These are phyloP conservation scores for Kwoniella botswanensis DNA, from an alignment of 768 basidiomycete species.

Conservation along the genomic window DNA sequence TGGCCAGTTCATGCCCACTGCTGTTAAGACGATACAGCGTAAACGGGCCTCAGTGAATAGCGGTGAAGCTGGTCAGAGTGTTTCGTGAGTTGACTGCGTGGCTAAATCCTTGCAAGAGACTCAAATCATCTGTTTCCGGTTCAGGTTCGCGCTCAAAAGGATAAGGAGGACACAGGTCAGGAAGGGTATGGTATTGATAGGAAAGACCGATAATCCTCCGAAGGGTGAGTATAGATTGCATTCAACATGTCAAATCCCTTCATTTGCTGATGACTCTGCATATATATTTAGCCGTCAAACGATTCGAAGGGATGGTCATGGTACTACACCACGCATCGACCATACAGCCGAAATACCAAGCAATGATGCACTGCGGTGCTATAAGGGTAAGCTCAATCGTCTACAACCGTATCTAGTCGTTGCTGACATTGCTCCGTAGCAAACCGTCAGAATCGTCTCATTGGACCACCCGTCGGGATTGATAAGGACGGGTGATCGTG, in stretches of 20 bases:
- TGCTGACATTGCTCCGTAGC: constrained; percentile 55
- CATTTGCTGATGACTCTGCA: constrained; percentile 10
- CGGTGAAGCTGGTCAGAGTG: constrained; percentile 95
- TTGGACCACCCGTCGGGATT: constrained; percentile 84
- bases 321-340: constrained; percentile 70
- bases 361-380: constrained; percentile 86
- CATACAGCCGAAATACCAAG: constrained; percentile 89
- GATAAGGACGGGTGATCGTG: constrained; percentile 91
- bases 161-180: constrained; percentile 78
- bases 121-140: neutral
- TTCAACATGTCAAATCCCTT: neutral
- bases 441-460: constrained; percentile 86
- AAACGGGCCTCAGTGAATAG: constrained; percentile 83
- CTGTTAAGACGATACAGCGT: constrained; percentile 89
- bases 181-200: constrained; percentile 93
- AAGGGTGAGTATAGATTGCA: constrained; percentile 63
- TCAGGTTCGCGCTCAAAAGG: constrained; percentile 79
- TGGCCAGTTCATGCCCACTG: constrained; percentile 79
- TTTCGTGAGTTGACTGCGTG: constrained; percentile 62
- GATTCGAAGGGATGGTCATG: constrained; percentile 92
- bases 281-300: constrained; percentile 67
- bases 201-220: constrained; percentile 76
- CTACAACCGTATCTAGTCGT: neutral
- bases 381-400: constrained; percentile 52
- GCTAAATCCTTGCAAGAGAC: neutral